Evolutionary conservation across 164 flowering plant species (phyloP).

Genomic region (Cinnamomum micranthum): DNA sequence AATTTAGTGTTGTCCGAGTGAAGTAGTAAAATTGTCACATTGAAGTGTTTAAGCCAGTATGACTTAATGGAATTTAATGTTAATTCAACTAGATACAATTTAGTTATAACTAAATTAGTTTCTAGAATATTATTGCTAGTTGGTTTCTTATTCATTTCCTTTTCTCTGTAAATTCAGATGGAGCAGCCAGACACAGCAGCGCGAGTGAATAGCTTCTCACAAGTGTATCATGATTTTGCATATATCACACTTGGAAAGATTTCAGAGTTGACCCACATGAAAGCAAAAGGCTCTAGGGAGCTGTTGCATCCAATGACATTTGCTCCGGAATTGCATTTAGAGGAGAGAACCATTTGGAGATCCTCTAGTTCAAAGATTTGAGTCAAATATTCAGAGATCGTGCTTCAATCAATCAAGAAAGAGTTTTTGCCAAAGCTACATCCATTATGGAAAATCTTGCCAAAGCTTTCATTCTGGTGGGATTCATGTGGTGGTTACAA

Average conservation of each 20-base stretch:
- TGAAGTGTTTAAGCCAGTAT: not conserved
- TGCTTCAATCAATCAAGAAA: not conserved
- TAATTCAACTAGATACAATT: no score
- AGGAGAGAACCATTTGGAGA: not conserved
- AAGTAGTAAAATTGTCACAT: not conserved
- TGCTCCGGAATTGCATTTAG: constrained; percentile 2
- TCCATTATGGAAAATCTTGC: not conserved
- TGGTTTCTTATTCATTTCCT: not conserved
- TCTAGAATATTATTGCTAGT: no score
- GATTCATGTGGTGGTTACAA: not conserved
- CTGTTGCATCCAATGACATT: constrained; percentile 3
- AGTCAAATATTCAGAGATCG: not conserved
- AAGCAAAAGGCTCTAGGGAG: not conserved
- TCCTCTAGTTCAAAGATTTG: not conserved
- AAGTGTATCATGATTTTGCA: constrained; percentile 15
- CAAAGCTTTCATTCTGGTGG: not conserved
- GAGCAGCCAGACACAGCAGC: constrained; percentile 27
- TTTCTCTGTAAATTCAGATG: constrained; percentile 6
- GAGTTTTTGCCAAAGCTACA: not conserved
- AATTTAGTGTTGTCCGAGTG: not conserved
- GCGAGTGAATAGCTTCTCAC: constrained; percentile 55
- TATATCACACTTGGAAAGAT: constrained; percentile 28
- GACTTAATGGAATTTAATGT: no score
- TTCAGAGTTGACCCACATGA: constrained; percentile 17
- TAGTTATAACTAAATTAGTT: no score